Conservation (phyloP, 192 early-diverging fungal genomes). For the Helicostylum pulchrum region DNA sequence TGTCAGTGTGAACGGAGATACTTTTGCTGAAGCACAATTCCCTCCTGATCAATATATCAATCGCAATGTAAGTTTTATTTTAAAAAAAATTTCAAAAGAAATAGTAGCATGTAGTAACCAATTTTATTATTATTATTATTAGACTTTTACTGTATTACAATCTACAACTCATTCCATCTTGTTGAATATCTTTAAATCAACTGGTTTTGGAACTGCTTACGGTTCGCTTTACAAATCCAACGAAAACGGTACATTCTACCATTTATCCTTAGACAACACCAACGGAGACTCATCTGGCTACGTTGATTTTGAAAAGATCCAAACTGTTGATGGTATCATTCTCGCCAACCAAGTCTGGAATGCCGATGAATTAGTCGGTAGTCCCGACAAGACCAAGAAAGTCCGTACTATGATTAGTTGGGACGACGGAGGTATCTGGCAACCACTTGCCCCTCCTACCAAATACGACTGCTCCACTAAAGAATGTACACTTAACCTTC, state of each 20-base stretch:
- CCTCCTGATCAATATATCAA: constrained; percentile 76
- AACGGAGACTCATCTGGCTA: constrained; percentile 69
- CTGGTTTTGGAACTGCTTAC: constrained; percentile 45
- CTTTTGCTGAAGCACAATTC: constrained; percentile 73
- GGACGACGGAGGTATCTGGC: constrained; percentile 84
- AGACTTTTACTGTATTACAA: constrained; percentile 82
- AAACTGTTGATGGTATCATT: constrained; percentile 80
- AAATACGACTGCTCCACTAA: constrained; percentile 17
- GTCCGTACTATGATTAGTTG: constrained; percentile 79
- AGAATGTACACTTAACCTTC: constrained; percentile 78
- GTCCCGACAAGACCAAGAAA: constrained; percentile 54
- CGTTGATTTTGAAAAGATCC: constrained; percentile 92
- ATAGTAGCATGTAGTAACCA: not conserved
- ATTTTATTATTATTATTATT: constrained; percentile 14
- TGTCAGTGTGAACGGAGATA: constrained; percentile 73
- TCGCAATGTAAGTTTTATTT: constrained; percentile 49
- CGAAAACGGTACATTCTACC: constrained; percentile 78
- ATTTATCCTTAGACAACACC: constrained; percentile 70
- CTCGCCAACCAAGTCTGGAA: constrained; percentile 89
- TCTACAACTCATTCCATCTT: constrained; percentile 76
- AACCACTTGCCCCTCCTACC: constrained; percentile 51
- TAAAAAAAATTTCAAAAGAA: not conserved
- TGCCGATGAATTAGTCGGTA: constrained; percentile 53
- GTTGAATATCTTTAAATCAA: constrained; percentile 70
- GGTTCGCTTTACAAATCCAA: constrained; percentile 89